Conservation (phyloP, 2,329 filamentous ascomycete species). For the Balansia obtecta region DNA sequence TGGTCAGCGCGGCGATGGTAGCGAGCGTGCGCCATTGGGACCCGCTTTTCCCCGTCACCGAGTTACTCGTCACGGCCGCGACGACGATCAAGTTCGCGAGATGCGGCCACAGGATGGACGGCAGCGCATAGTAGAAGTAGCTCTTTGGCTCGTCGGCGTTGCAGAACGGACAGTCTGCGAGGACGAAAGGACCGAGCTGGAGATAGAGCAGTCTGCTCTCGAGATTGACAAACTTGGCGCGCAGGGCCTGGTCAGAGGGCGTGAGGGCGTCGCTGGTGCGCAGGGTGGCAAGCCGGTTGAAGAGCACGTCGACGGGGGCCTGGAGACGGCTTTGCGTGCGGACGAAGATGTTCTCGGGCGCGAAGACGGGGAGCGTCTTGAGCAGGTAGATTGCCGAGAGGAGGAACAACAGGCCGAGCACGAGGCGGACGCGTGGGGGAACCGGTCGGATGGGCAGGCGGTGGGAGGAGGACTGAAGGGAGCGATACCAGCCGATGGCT, state of each 20-base stretch:
- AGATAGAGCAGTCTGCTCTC: constrained; percentile 72
- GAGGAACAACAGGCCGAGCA: constrained; percentile 47
- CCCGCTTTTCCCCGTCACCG: constrained; percentile 51
- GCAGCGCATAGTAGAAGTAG: constrained; percentile 73
- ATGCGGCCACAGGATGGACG: constrained; percentile 64
- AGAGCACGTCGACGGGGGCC: constrained; percentile 74
- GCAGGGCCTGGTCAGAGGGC: constrained; percentile 49
- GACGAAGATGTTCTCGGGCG: constrained; percentile 71
- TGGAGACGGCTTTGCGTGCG: constrained; percentile 70
- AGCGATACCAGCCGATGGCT: constrained; percentile 51
- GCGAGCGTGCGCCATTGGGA: constrained; percentile 58
- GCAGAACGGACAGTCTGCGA: constrained; percentile 77
- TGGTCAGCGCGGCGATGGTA: constrained; percentile 45
- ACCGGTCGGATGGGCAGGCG: constrained; percentile 42
- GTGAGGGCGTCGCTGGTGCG: constrained; percentile 39
- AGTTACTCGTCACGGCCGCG: constrained; percentile 58
- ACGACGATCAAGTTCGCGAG: constrained; percentile 62
- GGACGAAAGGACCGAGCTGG: constrained; percentile 62
- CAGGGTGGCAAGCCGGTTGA: constrained; percentile 55
- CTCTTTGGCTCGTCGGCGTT: constrained; percentile 51
- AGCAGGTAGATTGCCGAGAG: constrained; percentile 33
- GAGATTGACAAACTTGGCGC: constrained; percentile 54
- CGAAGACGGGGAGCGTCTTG: constrained; percentile 53
- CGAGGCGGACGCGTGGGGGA: constrained; percentile 38
- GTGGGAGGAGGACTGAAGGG: constrained; percentile 32